These are phyloP conservation scores for Globisporangium alternatum DNA, from an alignment of 352 stramenopile genomes.

Conservation along the genomic window DNA sequence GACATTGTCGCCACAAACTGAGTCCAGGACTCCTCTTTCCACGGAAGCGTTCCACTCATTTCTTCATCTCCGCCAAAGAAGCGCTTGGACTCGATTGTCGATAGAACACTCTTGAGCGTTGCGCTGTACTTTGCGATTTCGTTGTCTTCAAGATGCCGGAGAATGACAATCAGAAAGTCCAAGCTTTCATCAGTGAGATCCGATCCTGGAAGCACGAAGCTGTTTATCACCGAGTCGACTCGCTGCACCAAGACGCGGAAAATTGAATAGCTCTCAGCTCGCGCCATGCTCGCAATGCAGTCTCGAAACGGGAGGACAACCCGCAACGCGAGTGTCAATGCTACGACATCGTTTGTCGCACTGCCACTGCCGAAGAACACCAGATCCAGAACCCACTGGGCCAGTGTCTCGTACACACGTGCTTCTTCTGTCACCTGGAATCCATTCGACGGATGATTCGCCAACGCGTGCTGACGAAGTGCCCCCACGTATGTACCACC, in stretches of 20 bases:
- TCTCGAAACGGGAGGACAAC: constrained; percentile 51
- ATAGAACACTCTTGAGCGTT: constrained; percentile 36
- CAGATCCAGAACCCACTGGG: constrained; percentile 38
- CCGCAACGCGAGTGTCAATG: constrained; percentile 32
- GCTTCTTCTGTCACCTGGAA: constrained; percentile 7
- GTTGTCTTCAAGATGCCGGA: constrained; percentile 44
- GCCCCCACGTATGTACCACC: constrained; percentile 7
- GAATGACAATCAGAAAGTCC: constrained; percentile 42
- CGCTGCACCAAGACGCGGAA: constrained; percentile 41
- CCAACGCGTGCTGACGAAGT: not conserved
- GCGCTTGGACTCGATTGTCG: constrained; percentile 32
- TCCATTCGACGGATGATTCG: not conserved
- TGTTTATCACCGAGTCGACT: constrained; percentile 44
- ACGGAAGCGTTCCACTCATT: constrained; percentile 1
- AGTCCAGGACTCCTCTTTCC: constrained; percentile 5
- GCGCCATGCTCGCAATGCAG: constrained; percentile 30
- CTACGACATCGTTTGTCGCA: constrained; percentile 26
- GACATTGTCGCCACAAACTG: constrained; percentile 26
- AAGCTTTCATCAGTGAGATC: constrained; percentile 32
- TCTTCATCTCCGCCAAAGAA: constrained; percentile 18
- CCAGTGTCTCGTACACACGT: constrained; percentile 30
- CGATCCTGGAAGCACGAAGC: constrained; percentile 26
- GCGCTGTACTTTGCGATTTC: constrained; percentile 45
- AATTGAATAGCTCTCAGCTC: constrained; percentile 37
- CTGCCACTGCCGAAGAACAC: constrained; percentile 34